Evolutionary conservation across 371 early-diverging fungal genomes (phyloP), one percentile per base, ranked within the genome.

Genomic region (Mucor piriformis): DNA sequence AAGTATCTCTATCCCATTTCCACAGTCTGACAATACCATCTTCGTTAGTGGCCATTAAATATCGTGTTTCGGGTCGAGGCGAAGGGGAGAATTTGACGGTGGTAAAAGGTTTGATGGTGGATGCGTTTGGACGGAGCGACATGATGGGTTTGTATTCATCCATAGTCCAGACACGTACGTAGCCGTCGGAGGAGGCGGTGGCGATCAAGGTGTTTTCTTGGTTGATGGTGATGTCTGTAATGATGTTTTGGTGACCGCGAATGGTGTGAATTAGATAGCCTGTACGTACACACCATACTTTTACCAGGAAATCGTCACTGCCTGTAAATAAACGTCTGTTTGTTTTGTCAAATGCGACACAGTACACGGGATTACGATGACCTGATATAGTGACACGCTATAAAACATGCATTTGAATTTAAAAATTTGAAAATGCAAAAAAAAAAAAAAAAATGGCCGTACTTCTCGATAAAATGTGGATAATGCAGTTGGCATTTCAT

Each of bases 301-400:
- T 95, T 60, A 94, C 87, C 18, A 95, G 70, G 33, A 83, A 86
- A 65, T 95, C 96, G 64, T 95, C 96, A 67, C 93, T 90, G 35
- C 89, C 86, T 1, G 94, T 94, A 53, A 92, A 84, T 47, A 92
- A 77, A 10, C 92, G 78, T 42, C 74, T 68, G 27, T 89, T 84
- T 0, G 91, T 87, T 47, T 83, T 76, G 68, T 94, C 94, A 61
- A 92, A 93, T 18, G 83, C 75, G 8, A 87, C 74, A 61, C 89
- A 91, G 65, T 82, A 94, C 3, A 88, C 86, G 27, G 91, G 83
- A 52, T 74, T 82, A 32, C 88, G 77, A 70, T 94, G 94, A 1
- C 94, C 94, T 52, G 83, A 84, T 60, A 91, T 77, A 27, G 83
- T 80, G 16, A 87, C 88, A 16, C 86, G 74, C 79, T 84, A 69